A percentile compares a stretch with the other conserved stretches of the same genome.
Evolutionary conservation across 2,329 filamentous ascomycete species (phyloP).

Genomic region (Aspergillus tanneri): DNA sequence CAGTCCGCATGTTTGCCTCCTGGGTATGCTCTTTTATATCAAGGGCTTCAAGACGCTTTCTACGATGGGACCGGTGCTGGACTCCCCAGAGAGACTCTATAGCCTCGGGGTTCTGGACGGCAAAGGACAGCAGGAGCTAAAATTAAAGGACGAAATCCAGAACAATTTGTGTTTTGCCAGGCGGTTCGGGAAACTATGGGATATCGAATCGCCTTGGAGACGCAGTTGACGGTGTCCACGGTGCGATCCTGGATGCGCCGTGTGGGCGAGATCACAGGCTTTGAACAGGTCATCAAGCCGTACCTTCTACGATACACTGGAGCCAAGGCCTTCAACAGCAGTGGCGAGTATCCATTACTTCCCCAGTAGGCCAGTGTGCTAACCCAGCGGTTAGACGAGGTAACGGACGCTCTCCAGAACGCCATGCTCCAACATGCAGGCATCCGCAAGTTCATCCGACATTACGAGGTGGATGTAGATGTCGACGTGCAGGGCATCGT

Average conservation of each 20-base stretch:
- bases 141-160: conserved; percentile 32
- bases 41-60: no score
- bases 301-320: conserved; percentile 35
- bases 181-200: conserved; percentile 19
- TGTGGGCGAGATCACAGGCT: conserved; percentile 33
- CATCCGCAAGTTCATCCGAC: conserved; percentile 27
- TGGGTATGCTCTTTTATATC: no score
- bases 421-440: conserved; percentile 24
- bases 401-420: conserved; percentile 20
- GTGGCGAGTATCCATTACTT: conserved; percentile 24
- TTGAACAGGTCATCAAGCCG: conserved; percentile 29
- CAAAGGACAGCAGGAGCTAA: conserved; percentile 34
- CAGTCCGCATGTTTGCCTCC: no score
- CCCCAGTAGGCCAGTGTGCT: no score
- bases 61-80: no score
- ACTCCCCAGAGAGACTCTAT: no score
- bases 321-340: conserved; percentile 38
- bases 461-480: conserved; percentile 30
- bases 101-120: no score
- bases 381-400: no score
- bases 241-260: conserved; percentile 26
- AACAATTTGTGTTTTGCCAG: conserved; percentile 35
- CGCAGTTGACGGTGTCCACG: conserved; percentile 24
- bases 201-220: conserved; percentile 25
- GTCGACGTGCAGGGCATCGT: conserved; percentile 27